Percentiles rank a stretch among this genome's conserved stretches.
phyloP scores from a whole-genome alignment of 331 rosid genomes.

The Erythrophleum ivorense region DNA sequence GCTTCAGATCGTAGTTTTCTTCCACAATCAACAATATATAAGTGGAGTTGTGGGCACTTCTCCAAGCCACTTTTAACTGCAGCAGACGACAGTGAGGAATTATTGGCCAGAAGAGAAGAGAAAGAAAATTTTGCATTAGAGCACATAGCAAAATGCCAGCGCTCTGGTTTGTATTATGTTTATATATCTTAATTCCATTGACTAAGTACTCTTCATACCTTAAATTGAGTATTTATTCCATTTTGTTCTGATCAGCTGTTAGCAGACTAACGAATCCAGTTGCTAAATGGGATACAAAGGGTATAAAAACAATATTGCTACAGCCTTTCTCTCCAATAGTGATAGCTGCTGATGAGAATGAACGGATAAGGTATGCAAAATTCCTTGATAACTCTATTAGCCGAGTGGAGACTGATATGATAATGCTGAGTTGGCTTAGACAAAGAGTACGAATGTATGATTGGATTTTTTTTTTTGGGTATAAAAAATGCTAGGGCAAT shows the following conservation, averaged over 20 bases:
- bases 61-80: conserved; percentile 87
- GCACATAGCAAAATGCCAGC: conserved; percentile 94
- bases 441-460: background rate
- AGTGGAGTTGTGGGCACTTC: conserved; percentile 98
- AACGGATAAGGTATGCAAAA: conserved; percentile 76
- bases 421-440: conserved; percentile 17
- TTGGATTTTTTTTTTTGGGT: background rate
- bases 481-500: background rate
- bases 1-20: conserved; percentile 83
- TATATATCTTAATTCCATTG: conserved; percentile 1
- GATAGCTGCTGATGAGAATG: conserved; percentile 95
- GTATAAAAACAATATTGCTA: conserved; percentile 75
- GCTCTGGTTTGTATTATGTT: conserved; percentile 61
- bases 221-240: conserved; percentile 22
- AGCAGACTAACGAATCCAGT: conserved; percentile 82
- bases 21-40: conserved; percentile 93
- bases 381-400: background rate
- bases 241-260: conserved; percentile 69
- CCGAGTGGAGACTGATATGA: background rate
- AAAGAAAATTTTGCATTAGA: conserved; percentile 87
- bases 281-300: conserved; percentile 93
- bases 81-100: conserved; percentile 77
- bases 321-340: conserved; percentile 95
- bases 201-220: background rate
- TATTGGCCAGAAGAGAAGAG: conserved; percentile 84